Conservation (phyloP, 306 rosid species). For the Trifolium repens region DNA sequence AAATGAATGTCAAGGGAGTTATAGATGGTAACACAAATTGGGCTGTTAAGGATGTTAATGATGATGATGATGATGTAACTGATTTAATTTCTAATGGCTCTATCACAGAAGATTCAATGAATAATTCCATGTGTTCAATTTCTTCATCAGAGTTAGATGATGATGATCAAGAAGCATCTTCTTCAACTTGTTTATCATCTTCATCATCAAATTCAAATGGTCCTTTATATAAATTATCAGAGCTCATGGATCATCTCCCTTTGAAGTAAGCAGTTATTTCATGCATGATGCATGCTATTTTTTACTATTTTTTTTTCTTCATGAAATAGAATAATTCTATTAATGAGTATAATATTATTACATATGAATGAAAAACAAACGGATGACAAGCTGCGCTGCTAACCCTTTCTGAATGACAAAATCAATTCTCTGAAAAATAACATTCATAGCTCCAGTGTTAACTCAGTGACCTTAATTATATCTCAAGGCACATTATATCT, state of each 20-base stretch:
- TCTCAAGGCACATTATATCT: too few species aligned
- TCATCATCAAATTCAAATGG: slow-evolving; percentile 55
- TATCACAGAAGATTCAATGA: slow-evolving; percentile 48
- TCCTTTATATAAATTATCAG: slow-evolving; percentile 79
- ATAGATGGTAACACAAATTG: slow-evolving; percentile 30
- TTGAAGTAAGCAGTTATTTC: slow-evolving; percentile 63
- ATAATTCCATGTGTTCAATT: slow-evolving; percentile 54
- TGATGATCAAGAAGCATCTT: slow-evolving; percentile 59
- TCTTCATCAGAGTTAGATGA: slow-evolving; percentile 58
- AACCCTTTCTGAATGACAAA: too few species aligned
- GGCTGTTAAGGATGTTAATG: slow-evolving; percentile 46
- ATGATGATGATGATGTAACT: slow-evolving; percentile 28
- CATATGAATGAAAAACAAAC: too few species aligned
- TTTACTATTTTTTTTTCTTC: background rate
- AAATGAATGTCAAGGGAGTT: slow-evolving; percentile 42
- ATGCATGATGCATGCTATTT: background rate
- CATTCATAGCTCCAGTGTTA: too few species aligned
- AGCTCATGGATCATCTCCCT: slow-evolving; percentile 80
- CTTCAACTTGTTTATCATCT: slow-evolving; percentile 46
- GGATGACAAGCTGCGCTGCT: too few species aligned
- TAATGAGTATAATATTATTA: too few species aligned
- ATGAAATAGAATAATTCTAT: too few species aligned
- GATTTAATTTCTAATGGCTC: slow-evolving; percentile 54
- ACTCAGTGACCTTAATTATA: too few species aligned
- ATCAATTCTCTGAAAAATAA: too few species aligned